These are phyloP conservation scores for Lecanosticta acicola DNA, from an alignment of 2,329 filamentous ascomycete species.

Conservation along the genomic window DNA sequence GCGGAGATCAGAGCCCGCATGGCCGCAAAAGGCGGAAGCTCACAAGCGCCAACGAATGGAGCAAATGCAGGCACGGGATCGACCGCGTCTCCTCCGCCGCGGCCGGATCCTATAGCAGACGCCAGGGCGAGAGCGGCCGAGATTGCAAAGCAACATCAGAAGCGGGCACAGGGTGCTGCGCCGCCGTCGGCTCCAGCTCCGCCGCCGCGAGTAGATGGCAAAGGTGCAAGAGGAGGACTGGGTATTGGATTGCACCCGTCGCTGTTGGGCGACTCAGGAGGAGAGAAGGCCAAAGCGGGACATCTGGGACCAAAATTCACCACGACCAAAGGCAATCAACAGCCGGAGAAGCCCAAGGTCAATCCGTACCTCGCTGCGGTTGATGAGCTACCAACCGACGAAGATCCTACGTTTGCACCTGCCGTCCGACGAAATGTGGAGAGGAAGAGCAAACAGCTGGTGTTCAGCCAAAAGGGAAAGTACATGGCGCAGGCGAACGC, in stretches of 20 bases:
- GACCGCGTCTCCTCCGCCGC: constrained; percentile 9
- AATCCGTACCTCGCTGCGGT: constrained; percentile 45
- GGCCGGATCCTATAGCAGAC: constrained; percentile 20
- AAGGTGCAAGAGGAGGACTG: constrained; percentile 59
- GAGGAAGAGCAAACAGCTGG: constrained; percentile 67
- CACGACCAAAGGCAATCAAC: constrained; percentile 51
- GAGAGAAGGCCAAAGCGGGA: constrained; percentile 39
- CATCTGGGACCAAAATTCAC: constrained; percentile 48
- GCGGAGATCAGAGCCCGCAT: constrained; percentile 32
- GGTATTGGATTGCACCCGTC: constrained; percentile 74
- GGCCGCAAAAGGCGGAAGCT: constrained; percentile 20
- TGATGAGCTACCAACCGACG: constrained; percentile 53
- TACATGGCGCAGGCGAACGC: constrained; percentile 93
- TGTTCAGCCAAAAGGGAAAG: constrained; percentile 95
- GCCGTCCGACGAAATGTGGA: constrained; percentile 63
- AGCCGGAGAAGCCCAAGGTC: constrained; percentile 41
- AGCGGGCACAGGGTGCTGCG: constrained; percentile 3
- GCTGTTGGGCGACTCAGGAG: constrained; percentile 52
- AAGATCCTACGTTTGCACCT: constrained; percentile 41
- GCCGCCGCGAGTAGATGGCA: constrained; percentile 44
- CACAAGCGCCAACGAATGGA: constrained; percentile 14
- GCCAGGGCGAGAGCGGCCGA: constrained; percentile 23
- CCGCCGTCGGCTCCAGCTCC: constrained; percentile 21
- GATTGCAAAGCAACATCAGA: constrained; percentile 14
- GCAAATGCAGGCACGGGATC: constrained; percentile 17